A percentile compares a stretch with the other conserved stretches of the same genome.
These are phyloP conservation scores for Gigaspora rosea DNA, from an alignment of 192 early-diverging fungal species.

Conservation along the genomic window DNA sequence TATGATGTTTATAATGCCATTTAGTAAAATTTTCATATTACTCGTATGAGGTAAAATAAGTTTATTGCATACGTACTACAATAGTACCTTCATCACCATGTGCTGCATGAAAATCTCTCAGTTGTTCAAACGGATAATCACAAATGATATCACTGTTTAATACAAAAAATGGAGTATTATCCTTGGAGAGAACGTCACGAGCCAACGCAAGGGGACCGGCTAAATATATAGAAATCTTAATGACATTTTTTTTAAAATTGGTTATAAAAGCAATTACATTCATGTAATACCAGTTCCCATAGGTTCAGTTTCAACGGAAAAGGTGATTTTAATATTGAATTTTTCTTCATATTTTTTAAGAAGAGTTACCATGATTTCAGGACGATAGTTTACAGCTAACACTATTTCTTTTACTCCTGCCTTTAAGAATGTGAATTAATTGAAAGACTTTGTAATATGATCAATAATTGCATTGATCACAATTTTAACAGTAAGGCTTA, in stretches of 20 bases:
- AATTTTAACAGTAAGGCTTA: slow-evolving; percentile 41
- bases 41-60: background rate
- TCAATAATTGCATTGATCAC: background rate
- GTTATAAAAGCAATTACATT: background rate
- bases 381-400: slow-evolving; percentile 98
- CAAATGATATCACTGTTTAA: slow-evolving; percentile 99
- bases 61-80: slow-evolving; percentile 53
- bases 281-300: slow-evolving; percentile 69
- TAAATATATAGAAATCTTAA: slow-evolving; percentile 10
- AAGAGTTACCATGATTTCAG: slow-evolving; percentile 93
- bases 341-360: slow-evolving; percentile 93
- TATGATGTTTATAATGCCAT: background rate
- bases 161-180: slow-evolving; percentile 96
- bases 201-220: slow-evolving; percentile 96
- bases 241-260: background rate
- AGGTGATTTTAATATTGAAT: slow-evolving; percentile 91
- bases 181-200: slow-evolving; percentile 85
- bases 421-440: slow-evolving; percentile 51
- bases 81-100: slow-evolving; percentile 97
- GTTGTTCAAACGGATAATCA: slow-evolving; percentile 92
- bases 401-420: slow-evolving; percentile 97
- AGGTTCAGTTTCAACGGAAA: slow-evolving; percentile 96
- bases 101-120: slow-evolving; percentile 85
- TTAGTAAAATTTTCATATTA: background rate
- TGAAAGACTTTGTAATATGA: background rate